Evolutionary conservation across 2,329 filamentous ascomycete species (phyloP).

Genomic region (Penicillium sumatraense): DNA sequence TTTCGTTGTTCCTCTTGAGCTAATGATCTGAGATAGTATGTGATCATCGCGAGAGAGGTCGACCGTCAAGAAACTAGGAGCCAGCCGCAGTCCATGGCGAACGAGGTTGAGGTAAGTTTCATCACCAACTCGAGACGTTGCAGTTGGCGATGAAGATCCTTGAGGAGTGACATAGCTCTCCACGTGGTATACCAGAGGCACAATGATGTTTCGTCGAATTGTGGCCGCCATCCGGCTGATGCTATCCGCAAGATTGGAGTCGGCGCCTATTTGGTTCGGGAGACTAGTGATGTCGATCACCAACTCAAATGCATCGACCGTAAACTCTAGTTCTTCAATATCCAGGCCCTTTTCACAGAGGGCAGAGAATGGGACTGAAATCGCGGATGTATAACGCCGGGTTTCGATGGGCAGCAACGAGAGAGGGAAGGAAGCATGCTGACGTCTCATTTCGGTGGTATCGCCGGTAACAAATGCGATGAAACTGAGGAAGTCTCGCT

Average conservation of each 20-base stretch:
- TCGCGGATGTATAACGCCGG: slow-evolving; percentile 68
- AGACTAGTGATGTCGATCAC: slow-evolving; percentile 50
- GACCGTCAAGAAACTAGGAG: slow-evolving; percentile 66
- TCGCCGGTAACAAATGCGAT: slow-evolving; percentile 62
- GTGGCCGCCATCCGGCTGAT: slow-evolving; percentile 64
- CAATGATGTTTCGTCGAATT: slow-evolving; percentile 66
- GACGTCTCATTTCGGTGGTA: slow-evolving; percentile 33
- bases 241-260: slow-evolving; percentile 47
- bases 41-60: slow-evolving; percentile 63
- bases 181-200: slow-evolving; percentile 63
- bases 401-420: slow-evolving; percentile 65
- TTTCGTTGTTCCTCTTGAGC: slow-evolving; percentile 60
- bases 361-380: slow-evolving; percentile 64
- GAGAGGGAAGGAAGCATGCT: slow-evolving; percentile 61
- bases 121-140: slow-evolving; percentile 31
- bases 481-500: slow-evolving; percentile 72
- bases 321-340: slow-evolving; percentile 68
- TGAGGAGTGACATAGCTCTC: slow-evolving; percentile 31
- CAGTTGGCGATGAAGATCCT: slow-evolving; percentile 28
- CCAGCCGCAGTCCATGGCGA: slow-evolving; percentile 64
- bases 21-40: slow-evolving; percentile 56
- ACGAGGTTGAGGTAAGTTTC: slow-evolving; percentile 61
- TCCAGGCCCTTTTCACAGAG: slow-evolving; percentile 60
- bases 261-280: slow-evolving; percentile 36
- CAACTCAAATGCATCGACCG: slow-evolving; percentile 69